These are phyloP conservation scores for Paecilomyces sp. DNA, from an alignment of 2,329 filamentous ascomycete genomes.

Conservation along the genomic window DNA sequence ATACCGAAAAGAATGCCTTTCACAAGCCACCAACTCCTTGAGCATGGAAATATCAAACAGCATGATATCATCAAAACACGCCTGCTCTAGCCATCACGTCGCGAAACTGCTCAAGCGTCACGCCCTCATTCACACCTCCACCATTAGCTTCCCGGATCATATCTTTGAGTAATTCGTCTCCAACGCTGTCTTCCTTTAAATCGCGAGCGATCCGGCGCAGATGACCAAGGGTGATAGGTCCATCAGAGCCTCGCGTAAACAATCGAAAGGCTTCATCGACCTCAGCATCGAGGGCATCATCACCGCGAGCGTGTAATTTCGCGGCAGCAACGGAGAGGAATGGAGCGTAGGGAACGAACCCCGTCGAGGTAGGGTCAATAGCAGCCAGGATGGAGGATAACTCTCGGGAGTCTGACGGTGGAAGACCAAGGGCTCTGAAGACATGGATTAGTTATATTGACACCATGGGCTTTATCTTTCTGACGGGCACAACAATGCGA, in stretches of 20 bases:
- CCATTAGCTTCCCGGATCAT: slow-evolving; percentile 96
- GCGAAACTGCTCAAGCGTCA: slow-evolving; percentile 74
- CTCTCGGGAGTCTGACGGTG: slow-evolving; percentile 56
- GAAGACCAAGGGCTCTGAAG: slow-evolving; percentile 73
- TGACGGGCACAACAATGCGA: background rate
- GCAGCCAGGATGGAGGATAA: slow-evolving; percentile 69
- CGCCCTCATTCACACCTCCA: slow-evolving; percentile 64
- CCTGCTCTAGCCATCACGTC: slow-evolving; percentile 78
- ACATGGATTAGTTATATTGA: slow-evolving; percentile 1
- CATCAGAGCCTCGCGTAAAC: slow-evolving; percentile 54
- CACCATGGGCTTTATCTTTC: background rate
- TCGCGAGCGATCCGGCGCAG: slow-evolving; percentile 71
- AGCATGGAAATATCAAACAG: slow-evolving; percentile 45
- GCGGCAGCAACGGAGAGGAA: slow-evolving; percentile 87
- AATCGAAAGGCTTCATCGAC: slow-evolving; percentile 75
- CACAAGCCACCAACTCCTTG: background rate
- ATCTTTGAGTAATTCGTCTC: slow-evolving; percentile 76
- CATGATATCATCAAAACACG: slow-evolving; percentile 58
- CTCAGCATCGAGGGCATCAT: slow-evolving; percentile 56
- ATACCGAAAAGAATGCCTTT: background rate
- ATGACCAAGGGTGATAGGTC: slow-evolving; percentile 72
- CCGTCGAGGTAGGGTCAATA: slow-evolving; percentile 74
- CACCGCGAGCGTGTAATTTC: slow-evolving; percentile 59
- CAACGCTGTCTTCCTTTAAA: slow-evolving; percentile 69
- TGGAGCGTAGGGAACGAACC: slow-evolving; percentile 68